These are phyloP conservation scores for Claviceps paspali DNA, from an alignment of 2,329 filamentous ascomycete species.

Conservation along the genomic window DNA sequence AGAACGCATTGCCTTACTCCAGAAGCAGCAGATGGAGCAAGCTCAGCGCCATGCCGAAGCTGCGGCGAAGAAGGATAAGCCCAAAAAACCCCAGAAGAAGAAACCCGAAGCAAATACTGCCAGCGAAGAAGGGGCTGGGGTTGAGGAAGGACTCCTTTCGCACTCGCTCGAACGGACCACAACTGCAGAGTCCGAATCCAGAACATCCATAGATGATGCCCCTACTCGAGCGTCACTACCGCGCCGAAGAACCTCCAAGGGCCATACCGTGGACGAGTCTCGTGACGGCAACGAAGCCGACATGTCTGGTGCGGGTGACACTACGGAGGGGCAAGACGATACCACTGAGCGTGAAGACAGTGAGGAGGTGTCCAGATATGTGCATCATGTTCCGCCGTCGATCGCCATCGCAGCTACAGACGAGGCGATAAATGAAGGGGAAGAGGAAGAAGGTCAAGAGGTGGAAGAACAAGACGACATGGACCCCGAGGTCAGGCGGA, in stretches of 20 bases:
- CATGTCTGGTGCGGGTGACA: conserved; percentile 49
- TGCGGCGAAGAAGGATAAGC: conserved; percentile 70
- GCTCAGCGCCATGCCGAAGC: conserved; percentile 69
- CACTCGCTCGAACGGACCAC: conserved; percentile 28
- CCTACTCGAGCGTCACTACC: conserved; percentile 23
- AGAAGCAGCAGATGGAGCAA: conserved; percentile 87
- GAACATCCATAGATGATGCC: conserved; percentile 34
- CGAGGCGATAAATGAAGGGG: conserved; percentile 40
- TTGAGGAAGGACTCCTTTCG: conserved; percentile 15
- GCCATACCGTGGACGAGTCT: conserved; percentile 24
- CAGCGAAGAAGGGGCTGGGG: conserved; percentile 14
- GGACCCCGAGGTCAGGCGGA: conserved; percentile 72
- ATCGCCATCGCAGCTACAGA: conserved; percentile 27
- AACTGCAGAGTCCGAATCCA: conserved; percentile 30
- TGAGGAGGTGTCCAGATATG: conserved; percentile 38
- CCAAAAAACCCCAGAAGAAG: conserved; percentile 62
- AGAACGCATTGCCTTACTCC: conserved; percentile 83
- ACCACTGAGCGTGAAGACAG: conserved; percentile 59
- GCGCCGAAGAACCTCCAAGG: conserved; percentile 38
- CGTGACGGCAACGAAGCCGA: conserved; percentile 51
- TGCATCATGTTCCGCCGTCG: conserved; percentile 23
- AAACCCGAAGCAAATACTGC: conserved; percentile 30
- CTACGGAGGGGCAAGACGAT: conserved; percentile 45
- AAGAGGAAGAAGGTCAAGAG: conserved; percentile 43
- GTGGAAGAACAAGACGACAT: conserved; percentile 74